Conservation (phyloP, 2,329 filamentous ascomycete genomes). For the Diaporthe citriasiana region DNA sequence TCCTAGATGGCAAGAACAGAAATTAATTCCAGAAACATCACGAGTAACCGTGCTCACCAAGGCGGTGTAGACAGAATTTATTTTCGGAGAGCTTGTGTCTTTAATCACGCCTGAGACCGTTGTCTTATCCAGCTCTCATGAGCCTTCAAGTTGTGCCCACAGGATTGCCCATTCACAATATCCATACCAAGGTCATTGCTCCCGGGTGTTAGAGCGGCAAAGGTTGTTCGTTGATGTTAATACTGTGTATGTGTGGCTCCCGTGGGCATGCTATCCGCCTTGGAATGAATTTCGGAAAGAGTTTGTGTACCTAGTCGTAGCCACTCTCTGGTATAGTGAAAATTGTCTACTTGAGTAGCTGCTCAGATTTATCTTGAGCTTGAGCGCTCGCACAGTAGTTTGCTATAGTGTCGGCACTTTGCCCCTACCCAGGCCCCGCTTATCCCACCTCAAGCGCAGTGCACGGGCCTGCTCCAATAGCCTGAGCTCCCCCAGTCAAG, state of each 20-base stretch:
- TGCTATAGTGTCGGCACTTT: not conserved
- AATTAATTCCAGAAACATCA: not conserved
- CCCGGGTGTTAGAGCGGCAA: not conserved
- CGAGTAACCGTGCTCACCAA: not conserved
- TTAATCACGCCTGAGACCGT: not conserved
- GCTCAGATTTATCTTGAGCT: not conserved
- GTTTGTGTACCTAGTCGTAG: not conserved
- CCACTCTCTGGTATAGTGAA: too few relatives aligned
- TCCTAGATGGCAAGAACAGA: not conserved
- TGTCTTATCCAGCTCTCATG: not conserved
- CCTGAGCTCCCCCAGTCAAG: not conserved
- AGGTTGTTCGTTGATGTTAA: not conserved
- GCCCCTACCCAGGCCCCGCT: not conserved
- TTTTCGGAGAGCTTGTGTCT: not conserved
- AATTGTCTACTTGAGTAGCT: not conserved
- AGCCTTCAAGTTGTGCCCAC: not conserved
- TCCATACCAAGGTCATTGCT: not conserved
- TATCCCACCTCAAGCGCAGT: not conserved
- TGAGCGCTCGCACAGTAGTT: not conserved
- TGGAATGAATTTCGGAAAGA: not conserved
- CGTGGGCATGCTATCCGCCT: not conserved
- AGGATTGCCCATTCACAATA: not conserved
- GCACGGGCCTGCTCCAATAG: slow-evolving; percentile 1
- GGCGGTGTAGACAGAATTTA: too few relatives aligned
- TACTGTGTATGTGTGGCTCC: not conserved